phyloP scores from a whole-genome alignment of 192 early-diverging fungal species.

The Entophlyctis luteolus region DNA sequence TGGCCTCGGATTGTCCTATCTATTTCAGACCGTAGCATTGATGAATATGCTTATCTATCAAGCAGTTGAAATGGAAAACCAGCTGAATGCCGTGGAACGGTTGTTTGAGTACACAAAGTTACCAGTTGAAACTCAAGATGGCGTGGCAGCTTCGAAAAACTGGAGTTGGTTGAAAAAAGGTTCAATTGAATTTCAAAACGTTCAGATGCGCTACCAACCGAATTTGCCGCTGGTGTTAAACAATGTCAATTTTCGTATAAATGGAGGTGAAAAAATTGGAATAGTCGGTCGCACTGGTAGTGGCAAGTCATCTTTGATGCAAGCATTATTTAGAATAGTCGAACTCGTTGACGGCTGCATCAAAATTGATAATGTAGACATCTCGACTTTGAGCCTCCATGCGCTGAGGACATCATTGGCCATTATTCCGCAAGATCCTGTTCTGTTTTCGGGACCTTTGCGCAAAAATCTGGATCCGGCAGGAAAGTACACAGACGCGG shows the following conservation, averaged over 20 bases:
- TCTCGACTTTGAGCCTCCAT: slow-evolving; percentile 52
- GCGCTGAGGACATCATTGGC: slow-evolving; percentile 41
- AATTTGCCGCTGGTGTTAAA: slow-evolving; percentile 26
- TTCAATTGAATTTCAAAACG: slow-evolving; percentile 6
- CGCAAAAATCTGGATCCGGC: slow-evolving; percentile 69
- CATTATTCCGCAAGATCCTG: slow-evolving; percentile 79
- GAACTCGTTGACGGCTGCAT: slow-evolving; percentile 56
- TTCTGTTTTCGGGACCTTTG: slow-evolving; percentile 46
- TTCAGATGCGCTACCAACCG: slow-evolving; percentile 52
- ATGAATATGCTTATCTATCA: slow-evolving; percentile 22
- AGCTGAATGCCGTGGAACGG: slow-evolving; percentile 23
- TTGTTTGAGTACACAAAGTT: slow-evolving; percentile 17
- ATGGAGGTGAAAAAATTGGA: slow-evolving; percentile 34
- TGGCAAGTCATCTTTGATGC: slow-evolving; percentile 33
- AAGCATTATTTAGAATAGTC: slow-evolving; percentile 45
- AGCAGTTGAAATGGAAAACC: slow-evolving; percentile 9
- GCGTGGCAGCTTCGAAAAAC: not conserved
- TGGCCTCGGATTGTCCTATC: not conserved
- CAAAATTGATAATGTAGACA: slow-evolving; percentile 71
- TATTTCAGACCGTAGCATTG: slow-evolving; percentile 10
- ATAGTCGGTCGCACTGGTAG: slow-evolving; percentile 41
- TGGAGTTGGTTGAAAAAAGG: slow-evolving; percentile 21
- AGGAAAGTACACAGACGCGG: slow-evolving; percentile 55
- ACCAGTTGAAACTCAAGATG: slow-evolving; percentile 12
- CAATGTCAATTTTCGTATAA: slow-evolving; percentile 18